Base-by-base conservation (phyloP, 1,284 basidiomycete genomes). In the Mycena citricolor region DNA sequence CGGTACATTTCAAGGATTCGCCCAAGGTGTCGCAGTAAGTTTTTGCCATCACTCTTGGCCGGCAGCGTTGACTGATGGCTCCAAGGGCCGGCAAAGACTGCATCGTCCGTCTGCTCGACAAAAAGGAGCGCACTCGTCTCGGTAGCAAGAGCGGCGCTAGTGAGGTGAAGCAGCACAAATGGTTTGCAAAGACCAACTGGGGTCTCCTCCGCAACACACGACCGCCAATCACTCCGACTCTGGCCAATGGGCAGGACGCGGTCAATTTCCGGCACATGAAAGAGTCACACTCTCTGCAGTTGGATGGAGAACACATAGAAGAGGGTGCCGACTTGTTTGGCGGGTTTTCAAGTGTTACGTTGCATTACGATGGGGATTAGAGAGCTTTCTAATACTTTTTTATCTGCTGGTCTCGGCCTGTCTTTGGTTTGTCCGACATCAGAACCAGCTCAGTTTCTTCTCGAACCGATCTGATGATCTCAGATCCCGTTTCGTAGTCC, bases 151-250 rank as follows among this genome's bases (percentile, higher is more conserved):
- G 86, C 51, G 97, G 97, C 29, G 97, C 97, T 34, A 94, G 91
- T 58, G 97, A 99, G 68, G 94, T 99, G 59, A 99, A 99, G 74
- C 87, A 91, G 57, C 94, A 98, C 77, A 97, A 94, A 66, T 99
- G 97, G 97, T 99, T 99, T 71, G 73, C 77, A 21, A 90, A 90
- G 61, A 84, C 97, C 63, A 95, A 92, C 67, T 99, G 95, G 97
- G 97, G 95, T 20, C 73, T 99, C 52, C 68, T 99, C 62, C 79
- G 97, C 55, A 89, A 99, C 69, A 86, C 83, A 59, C 86, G 85
- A 58, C 97, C 95, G 44, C 95, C 97, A 64, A 95, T 95, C 60
- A 76, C 93, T 24, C 93, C 92, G 29, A 78, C 84, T 34, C 77
- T 77, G 54, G 88, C 87, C 36, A 91, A 90, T 58, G 92, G 88